Evolutionary conservation across 73 alveolate species (phyloP), one percentile per base, ranked within the genome.

Genomic region (Stentor roeselii): DNA sequence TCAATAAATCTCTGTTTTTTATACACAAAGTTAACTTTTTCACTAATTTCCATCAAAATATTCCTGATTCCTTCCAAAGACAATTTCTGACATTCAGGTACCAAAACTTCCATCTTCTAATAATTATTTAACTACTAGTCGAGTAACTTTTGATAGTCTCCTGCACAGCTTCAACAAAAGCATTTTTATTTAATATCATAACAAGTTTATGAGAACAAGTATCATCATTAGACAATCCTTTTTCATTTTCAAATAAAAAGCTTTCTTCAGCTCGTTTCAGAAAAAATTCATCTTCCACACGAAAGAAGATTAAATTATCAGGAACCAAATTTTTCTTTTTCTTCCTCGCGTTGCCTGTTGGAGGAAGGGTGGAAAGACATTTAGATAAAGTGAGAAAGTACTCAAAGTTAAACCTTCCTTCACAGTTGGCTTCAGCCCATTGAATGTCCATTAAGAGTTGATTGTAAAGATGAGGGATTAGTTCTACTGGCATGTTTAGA

Each of bases 401-500:
- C 21, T 67, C 80, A 67, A 27, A 67, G 11, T 34, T 15, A 21
- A 32, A 1, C 21, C 14, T 0, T 27, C 42, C 42, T 2, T 67
- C 41, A 67, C n/a, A 67, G 2, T 67, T 67, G 27, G 15, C 80
- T 6, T 21, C 59, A 21, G 74, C 84, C 84, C 84, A 76, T 21
- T 76, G n/a, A n/a, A 76, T 21, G 39, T 76, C 84, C 21, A 27
- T 36, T 27, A 76, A 15, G 36, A 76, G 67, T 40, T 76, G 84
- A 37, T 76, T 76, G 39, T 76, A 67, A 36, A 76, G 39, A 39
- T 14, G 36, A 21, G 84, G 84, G n/a, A 76, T 41, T 21, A 76
- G 84, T 35, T 76, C 84, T 15, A 34, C n/a, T n/a, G 84, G 84
- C 27, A 76, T 32, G 39, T 76, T 76, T 14, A 76, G n/a, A 76